phyloP scores from a whole-genome alignment of 257 asterid species.

The Nemophila menziesii region DNA sequence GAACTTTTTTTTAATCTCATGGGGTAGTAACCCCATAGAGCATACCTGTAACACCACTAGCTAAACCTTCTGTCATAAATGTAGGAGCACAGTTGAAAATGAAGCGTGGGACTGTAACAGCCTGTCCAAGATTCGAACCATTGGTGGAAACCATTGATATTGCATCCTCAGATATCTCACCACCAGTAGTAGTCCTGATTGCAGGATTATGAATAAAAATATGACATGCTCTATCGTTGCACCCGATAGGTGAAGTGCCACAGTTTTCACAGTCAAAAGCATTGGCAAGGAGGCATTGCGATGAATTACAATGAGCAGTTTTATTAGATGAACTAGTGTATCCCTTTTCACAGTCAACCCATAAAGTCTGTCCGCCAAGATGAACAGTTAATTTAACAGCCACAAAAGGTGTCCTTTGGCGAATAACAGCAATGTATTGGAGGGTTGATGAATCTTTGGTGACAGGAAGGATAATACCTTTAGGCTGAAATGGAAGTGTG shows the following conservation, averaged over 20 bases:
- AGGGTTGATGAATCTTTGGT: conserved; percentile 7
- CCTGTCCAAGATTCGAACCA: conserved; percentile 1
- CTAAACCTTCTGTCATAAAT: neutral
- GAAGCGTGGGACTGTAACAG: neutral
- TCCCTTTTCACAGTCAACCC: conserved; percentile 5
- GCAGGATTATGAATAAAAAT: neutral
- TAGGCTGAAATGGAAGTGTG: neutral
- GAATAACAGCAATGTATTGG: conserved; percentile 2
- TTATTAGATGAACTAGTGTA: conserved; percentile 6
- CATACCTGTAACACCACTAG: neutral
- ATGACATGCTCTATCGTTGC: conserved; percentile 1
- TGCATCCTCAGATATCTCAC: conserved; percentile 8
- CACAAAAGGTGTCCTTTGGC: conserved; percentile 1
- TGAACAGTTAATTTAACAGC: conserved; percentile 3
- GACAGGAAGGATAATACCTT: conserved; percentile 2
- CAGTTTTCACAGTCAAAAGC: neutral
- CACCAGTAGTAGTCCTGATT: neutral
- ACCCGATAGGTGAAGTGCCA: neutral
- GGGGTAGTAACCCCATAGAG: too few species aligned
- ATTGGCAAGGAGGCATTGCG: conserved; percentile 1
- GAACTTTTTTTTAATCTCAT: too few species aligned
- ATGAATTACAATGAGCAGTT: neutral
- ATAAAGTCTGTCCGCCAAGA: conserved; percentile 8
- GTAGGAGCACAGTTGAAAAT: conserved; percentile 5
- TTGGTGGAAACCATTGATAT: neutral